Conservation (phyloP, 2,329 filamentous ascomycete genomes). For the Exophiala mesophila region DNA sequence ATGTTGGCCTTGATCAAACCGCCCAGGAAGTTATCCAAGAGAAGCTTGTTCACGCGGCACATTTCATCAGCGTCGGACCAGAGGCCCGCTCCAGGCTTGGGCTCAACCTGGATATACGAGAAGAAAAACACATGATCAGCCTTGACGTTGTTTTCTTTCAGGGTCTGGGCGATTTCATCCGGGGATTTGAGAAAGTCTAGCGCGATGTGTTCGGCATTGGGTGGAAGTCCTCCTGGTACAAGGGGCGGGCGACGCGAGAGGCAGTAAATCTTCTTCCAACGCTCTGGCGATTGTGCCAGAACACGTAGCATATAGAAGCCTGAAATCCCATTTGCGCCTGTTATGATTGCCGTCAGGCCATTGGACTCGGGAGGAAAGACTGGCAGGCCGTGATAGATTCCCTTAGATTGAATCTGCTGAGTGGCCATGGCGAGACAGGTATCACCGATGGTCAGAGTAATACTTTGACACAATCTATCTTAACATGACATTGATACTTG, state of each 20-base stretch:
- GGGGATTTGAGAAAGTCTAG: slow-evolving; percentile 33
- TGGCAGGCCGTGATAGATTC: slow-evolving; percentile 49
- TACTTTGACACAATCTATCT: too few relatives aligned
- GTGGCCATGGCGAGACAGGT: slow-evolving; percentile 3
- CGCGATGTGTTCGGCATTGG: slow-evolving; percentile 39
- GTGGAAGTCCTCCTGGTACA: slow-evolving; percentile 32
- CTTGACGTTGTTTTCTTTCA: slow-evolving; percentile 27
- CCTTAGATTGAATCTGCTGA: slow-evolving; percentile 25
- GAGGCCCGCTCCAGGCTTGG: slow-evolving; percentile 40
- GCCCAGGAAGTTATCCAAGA: slow-evolving; percentile 47
- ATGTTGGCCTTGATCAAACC: slow-evolving; percentile 40
- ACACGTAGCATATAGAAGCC: slow-evolving; percentile 49
- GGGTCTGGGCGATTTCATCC: slow-evolving; percentile 26
- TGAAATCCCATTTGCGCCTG: slow-evolving; percentile 51
- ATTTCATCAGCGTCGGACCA: slow-evolving; percentile 50
- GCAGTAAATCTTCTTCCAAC: slow-evolving; percentile 51
- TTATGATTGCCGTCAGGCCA: slow-evolving; percentile 49
- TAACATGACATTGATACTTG: too few relatives aligned
- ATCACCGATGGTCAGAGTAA: too few relatives aligned
- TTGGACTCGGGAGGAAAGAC: slow-evolving; percentile 38
- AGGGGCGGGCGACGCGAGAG: slow-evolving; percentile 45
- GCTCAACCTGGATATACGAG: slow-evolving; percentile 48
- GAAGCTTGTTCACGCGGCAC: slow-evolving; percentile 40
- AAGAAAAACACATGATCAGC: slow-evolving; percentile 51
- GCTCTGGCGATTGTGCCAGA: slow-evolving; percentile 41